phyloP scores from a whole-genome alignment of 441 rosid species.

The Mallotus japonicus region DNA sequence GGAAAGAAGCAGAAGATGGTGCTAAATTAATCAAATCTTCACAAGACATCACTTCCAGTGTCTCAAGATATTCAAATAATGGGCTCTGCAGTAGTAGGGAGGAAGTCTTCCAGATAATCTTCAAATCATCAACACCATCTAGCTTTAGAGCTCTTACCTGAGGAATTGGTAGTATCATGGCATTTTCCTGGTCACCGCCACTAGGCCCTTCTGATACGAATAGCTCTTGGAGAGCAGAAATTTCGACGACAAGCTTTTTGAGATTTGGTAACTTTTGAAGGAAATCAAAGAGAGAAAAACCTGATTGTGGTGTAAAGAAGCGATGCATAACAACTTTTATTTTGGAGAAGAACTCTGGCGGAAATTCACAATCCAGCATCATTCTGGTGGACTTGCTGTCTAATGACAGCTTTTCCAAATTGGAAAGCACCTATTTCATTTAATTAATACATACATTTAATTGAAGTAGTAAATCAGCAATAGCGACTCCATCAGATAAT shows the following conservation, averaged over 20 bases:
- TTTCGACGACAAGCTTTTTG: neutral
- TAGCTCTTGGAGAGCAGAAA: slow-evolving; percentile 20
- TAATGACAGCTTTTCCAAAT: slow-evolving; percentile 26
- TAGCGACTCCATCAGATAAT: too few relatives aligned
- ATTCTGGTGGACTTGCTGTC: slow-evolving; percentile 13
- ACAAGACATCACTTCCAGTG: neutral
- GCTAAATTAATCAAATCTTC: neutral
- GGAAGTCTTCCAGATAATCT: too few relatives aligned
- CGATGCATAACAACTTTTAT: neutral
- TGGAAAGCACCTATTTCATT: slow-evolving; percentile 14
- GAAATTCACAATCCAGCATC: neutral
- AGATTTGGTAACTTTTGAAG: neutral
- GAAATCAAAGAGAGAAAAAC: neutral
- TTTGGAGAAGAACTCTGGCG: slow-evolving; percentile 9
- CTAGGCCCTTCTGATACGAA: neutral
- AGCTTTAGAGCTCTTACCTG: too few relatives aligned
- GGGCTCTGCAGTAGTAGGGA: neutral
- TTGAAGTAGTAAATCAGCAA: too few relatives aligned
- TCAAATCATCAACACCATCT: too few relatives aligned
- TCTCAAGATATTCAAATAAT: slow-evolving; percentile 7
- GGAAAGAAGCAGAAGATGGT: too few relatives aligned
- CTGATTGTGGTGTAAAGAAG: slow-evolving; percentile 12
- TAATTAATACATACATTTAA: too few relatives aligned
- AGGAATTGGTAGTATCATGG: neutral
- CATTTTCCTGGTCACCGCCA: neutral